Conservation (phyloP, 1,284 basidiomycete genomes). For the Tetrapyrgos nigripes region DNA sequence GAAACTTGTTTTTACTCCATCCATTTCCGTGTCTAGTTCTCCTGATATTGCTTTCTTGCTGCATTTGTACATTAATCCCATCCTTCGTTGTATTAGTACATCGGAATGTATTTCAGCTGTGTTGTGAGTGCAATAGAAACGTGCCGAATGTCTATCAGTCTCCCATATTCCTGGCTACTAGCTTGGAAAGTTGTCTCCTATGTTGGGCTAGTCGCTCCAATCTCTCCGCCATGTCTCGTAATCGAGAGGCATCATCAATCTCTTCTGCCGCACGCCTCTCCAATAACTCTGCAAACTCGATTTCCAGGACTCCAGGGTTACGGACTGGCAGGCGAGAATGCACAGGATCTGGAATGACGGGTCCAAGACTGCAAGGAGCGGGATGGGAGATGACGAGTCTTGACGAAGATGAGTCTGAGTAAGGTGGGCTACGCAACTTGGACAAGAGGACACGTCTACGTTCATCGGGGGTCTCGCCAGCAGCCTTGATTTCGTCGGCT, state of each 20-base stretch:
- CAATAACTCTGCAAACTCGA: conserved; percentile 33
- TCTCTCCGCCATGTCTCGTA: conserved; percentile 27
- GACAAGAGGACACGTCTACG: neutral
- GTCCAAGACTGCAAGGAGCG: too few relatives aligned
- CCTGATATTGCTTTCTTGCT: neutral
- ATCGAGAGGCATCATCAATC: conserved; percentile 29
- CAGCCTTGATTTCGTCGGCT: neutral
- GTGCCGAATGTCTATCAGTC: neutral
- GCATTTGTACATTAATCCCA: neutral
- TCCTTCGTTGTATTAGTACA: neutral
- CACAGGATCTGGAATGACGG: conserved; percentile 1
- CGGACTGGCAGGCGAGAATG: conserved; percentile 1
- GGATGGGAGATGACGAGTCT: too few relatives aligned
- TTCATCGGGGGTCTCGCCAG: conserved; percentile 2
- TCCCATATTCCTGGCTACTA: conserved; percentile 20
- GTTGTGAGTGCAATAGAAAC: neutral
- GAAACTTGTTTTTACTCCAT: neutral
- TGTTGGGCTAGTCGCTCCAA: conserved; percentile 5
- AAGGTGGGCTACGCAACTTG: neutral
- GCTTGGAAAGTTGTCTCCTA: conserved; percentile 4
- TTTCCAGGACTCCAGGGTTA: conserved; percentile 22
- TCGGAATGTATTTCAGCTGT: neutral
- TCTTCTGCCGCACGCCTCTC: conserved; percentile 31
- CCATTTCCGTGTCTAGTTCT: neutral
- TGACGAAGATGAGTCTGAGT: neutral